Evolutionary conservation across 257 asterid genomes (phyloP).

Genomic region (Petrea volubilis): DNA sequence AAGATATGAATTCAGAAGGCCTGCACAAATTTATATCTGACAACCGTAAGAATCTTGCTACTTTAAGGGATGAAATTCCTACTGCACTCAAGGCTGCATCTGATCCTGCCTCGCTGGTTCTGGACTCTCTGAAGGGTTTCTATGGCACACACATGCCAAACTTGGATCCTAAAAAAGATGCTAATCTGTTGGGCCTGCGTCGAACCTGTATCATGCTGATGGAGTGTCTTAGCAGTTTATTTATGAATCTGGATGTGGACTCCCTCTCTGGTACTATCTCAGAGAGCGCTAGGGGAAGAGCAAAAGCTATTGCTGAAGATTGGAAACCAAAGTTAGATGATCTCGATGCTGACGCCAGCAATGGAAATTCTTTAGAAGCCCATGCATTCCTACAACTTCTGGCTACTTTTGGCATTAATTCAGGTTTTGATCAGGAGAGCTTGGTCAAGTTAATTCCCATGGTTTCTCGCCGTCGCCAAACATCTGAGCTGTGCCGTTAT

Average conservation of each 20-base stretch:
- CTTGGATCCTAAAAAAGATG: slow-evolving; percentile 76
- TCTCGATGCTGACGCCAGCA: slow-evolving; percentile 90
- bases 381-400: slow-evolving; percentile 95
- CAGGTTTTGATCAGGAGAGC: slow-evolving; percentile 77
- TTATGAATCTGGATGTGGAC: slow-evolving; percentile 42
- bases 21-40: slow-evolving; percentile 94
- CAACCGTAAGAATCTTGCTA: slow-evolving; percentile 86
- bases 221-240: slow-evolving; percentile 85
- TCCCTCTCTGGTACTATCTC: slow-evolving; percentile 46
- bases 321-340: slow-evolving; percentile 93
- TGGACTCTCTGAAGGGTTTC: slow-evolving; percentile 90
- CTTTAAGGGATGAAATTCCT: slow-evolving; percentile 86
- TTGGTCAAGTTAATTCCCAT: slow-evolving; percentile 85
- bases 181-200: slow-evolving; percentile 83
- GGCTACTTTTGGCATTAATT: slow-evolving; percentile 84
- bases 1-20: slow-evolving; percentile 82
- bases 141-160: slow-evolving; percentile 54
- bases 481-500: slow-evolving; percentile 90
- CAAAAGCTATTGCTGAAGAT: slow-evolving; percentile 84
- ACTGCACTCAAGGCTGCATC: slow-evolving; percentile 72
- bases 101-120: slow-evolving; percentile 78
- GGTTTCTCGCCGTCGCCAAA: slow-evolving; percentile 99
- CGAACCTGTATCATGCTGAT: slow-evolving; percentile 94
- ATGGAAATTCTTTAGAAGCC: slow-evolving; percentile 96
- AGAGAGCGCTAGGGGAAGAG: slow-evolving; percentile 66